Base-by-base conservation (phyloP, 2,329 filamentous ascomycete genomes). In the Volutella citrinella region DNA sequence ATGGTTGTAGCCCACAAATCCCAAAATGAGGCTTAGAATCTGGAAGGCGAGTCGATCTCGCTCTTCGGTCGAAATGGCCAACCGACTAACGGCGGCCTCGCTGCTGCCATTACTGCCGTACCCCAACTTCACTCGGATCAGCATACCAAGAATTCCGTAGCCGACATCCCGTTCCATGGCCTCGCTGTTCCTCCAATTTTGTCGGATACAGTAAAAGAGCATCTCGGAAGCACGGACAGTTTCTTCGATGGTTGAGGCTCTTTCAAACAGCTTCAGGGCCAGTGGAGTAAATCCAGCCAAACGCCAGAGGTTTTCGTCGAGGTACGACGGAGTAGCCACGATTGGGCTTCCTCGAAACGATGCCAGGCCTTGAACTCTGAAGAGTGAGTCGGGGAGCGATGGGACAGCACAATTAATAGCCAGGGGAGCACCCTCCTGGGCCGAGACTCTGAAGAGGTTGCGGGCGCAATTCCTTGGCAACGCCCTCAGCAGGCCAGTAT, bases 161-260 rank as follows among this genome's bases (percentile, higher is more conserved):
- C 91, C 94, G 48, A 94, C 93, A 40, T 95, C 89, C 51, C 87
- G 82, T 60, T 98, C 93, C 85, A 98, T 96, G 17, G 93, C 90
- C 59, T 98, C 94, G 48, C 93, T 97, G 48, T 97, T 97, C 45
- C 93, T 79, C 93, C 94, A 98, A 56, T 86, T 97, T 45, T 86
- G 84, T 46, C 86, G 84, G 30, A 96, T 85, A 40, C 87, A 87
- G 45, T 86, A 80, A 43, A 96, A 89, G 17, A 95, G 70, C 51
- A 94, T 84, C 52, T 94, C 81, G 4, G 94, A 80, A 2, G 90
- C 82, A 34, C 86, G 76, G 9, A 90, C 66, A 18, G 90, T 80
- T 27, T 82, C 81, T 30, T 89, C 79, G 7, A 78, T 70, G 0
- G 80, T 82, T 4, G 72, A 71, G 2, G 93, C 83, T 20, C 82